These are phyloP conservation scores for Claviceps maximensis DNA, from an alignment of 2,329 filamentous ascomycete species.

Conservation along the genomic window DNA sequence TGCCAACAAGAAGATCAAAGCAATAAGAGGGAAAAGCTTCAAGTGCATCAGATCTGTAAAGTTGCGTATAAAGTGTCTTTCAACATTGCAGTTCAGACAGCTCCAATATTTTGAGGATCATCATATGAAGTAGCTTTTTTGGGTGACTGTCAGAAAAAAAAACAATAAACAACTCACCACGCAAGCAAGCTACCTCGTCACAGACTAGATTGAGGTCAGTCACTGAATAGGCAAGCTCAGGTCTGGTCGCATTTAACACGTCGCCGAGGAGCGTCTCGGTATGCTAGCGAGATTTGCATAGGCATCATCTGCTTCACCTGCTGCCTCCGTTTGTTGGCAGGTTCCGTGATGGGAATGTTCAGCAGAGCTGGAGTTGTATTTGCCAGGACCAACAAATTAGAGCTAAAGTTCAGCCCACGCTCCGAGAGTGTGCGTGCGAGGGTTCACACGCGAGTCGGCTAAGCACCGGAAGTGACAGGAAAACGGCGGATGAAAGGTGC, in stretches of 20 bases:
- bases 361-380: not conserved
- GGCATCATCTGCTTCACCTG: slow-evolving; percentile 4
- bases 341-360: not conserved
- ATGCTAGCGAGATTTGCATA: slow-evolving; percentile 1
- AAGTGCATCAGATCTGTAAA: slow-evolving; percentile 13
- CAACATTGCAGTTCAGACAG: slow-evolving; percentile 58
- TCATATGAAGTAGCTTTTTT: slow-evolving; percentile 21
- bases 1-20: not conserved
- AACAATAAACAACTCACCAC: not conserved
- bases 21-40: not conserved
- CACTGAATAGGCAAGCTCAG: not conserved
- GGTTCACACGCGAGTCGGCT: not conserved
- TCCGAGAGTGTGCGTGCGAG: not conserved
- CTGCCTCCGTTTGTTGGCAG: not conserved
- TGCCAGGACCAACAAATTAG: not conserved
- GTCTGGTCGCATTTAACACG: slow-evolving; percentile 1
- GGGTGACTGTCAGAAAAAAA: not conserved
- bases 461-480: not conserved
- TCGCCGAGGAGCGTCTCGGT: slow-evolving; percentile 5
- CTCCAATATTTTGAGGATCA: slow-evolving; percentile 50
- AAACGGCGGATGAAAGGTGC: too few species aligned
- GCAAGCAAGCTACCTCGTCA: not conserved
- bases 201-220: too few species aligned
- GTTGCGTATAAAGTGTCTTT: slow-evolving; percentile 47
- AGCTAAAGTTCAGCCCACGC: not conserved